Conservation (phyloP, 129 eudicot species). For the Centella asiatica region DNA sequence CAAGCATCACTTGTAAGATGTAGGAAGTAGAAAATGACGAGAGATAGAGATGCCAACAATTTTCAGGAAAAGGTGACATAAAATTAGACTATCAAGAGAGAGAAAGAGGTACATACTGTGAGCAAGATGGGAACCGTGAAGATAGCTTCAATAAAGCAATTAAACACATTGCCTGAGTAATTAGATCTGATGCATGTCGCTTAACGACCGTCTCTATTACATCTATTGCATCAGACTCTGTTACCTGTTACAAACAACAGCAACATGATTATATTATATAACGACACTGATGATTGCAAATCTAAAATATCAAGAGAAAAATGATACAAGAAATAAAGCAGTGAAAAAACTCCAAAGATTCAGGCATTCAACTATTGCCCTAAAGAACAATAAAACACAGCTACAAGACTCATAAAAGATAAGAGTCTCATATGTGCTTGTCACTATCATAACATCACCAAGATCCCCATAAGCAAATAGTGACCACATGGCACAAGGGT, state of each 20-base stretch:
- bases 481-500: no score
- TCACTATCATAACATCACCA: no score
- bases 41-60: not conserved
- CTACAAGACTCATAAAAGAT: no score
- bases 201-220: constrained; percentile 63
- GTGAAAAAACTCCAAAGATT: no score
- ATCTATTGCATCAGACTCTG: constrained; percentile 87
- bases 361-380: no score
- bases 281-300: not conserved
- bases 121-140: constrained; percentile 83
- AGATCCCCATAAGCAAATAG: no score
- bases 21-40: no score
- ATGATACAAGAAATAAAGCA: not conserved
- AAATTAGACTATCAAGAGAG: not conserved
- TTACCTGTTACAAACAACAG: constrained; percentile 50
- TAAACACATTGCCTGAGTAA: constrained; percentile 90
- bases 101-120: constrained; percentile 50
- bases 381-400: no score
- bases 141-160: constrained; percentile 84
- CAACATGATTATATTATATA: not conserved
- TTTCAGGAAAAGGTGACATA: not conserved
- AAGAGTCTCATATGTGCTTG: no score
- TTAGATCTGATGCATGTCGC: constrained; percentile 68
- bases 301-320: not conserved
- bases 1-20: not conserved